phyloP scores from a whole-genome alignment of 2,329 filamentous ascomycete species.

The Aspergillus texensis region DNA sequence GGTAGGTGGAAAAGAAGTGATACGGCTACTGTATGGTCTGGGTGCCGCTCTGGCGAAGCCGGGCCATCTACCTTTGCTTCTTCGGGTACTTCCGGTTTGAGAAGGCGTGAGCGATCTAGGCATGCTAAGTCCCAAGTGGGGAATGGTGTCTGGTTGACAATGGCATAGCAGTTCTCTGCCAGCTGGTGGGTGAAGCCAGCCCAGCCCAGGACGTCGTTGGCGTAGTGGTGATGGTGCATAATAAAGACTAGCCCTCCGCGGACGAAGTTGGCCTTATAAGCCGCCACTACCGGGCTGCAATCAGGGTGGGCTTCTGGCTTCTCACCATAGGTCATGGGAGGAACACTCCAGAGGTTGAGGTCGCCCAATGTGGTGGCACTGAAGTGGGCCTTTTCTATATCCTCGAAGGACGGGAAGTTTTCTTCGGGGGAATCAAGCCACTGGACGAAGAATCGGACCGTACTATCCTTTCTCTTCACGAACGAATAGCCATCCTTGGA shows the following conservation, averaged over 20 bases:
- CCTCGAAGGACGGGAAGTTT: slow-evolving; percentile 41
- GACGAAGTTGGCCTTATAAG: slow-evolving; percentile 48
- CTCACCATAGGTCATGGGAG: slow-evolving; percentile 38
- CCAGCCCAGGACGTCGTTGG: slow-evolving; percentile 50
- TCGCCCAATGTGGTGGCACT: slow-evolving; percentile 36
- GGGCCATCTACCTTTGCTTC: slow-evolving; percentile 23
- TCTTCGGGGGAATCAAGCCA: slow-evolving; percentile 39
- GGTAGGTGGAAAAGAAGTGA: slow-evolving; percentile 49
- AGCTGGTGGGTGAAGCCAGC: slow-evolving; percentile 42
- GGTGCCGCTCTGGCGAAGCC: slow-evolving; percentile 13
- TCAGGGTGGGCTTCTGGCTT: slow-evolving; percentile 40
- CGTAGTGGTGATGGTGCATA: slow-evolving; percentile 49
- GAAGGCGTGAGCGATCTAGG: slow-evolving; percentile 41
- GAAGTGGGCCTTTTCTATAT: slow-evolving; percentile 43
- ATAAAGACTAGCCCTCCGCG: slow-evolving; percentile 46
- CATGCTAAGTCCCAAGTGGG: slow-evolving; percentile 41
- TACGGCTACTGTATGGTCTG: slow-evolving; percentile 26
- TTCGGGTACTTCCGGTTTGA: slow-evolving; percentile 28
- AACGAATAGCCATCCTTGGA: slow-evolving; percentile 39
- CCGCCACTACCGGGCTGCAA: slow-evolving; percentile 36
- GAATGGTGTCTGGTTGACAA: slow-evolving; percentile 31
- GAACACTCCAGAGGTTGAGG: slow-evolving; percentile 37
- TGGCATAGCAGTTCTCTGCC: slow-evolving; percentile 47
- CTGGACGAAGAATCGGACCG: slow-evolving; percentile 39
- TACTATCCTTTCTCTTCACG: slow-evolving; percentile 39